phyloP scores from a whole-genome alignment of 2,329 filamentous ascomycete genomes.

The Tolypocladium amazonense region DNA sequence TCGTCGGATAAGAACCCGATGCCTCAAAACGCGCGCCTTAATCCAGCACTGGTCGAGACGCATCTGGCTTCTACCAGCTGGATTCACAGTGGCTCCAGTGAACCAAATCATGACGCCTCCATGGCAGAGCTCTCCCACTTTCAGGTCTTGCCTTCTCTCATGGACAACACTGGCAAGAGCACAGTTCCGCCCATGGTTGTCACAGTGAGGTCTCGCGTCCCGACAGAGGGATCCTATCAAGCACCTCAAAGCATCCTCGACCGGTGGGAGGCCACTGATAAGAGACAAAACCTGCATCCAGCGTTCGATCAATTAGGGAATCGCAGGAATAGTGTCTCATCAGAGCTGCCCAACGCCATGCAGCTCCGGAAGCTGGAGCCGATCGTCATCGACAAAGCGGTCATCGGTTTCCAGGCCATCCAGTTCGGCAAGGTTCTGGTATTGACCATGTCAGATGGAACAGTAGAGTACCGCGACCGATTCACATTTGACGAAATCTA shows the following conservation, averaged over 20 bases:
- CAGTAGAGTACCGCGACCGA: constrained; percentile 69
- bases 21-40: constrained; percentile 34
- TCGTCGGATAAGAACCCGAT: constrained; percentile 44
- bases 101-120: constrained; percentile 34
- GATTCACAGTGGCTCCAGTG: constrained; percentile 36
- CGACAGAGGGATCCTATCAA: constrained; percentile 45
- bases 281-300: constrained; percentile 55
- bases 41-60: constrained; percentile 41
- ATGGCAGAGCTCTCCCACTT: constrained; percentile 62
- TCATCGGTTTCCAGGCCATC: constrained; percentile 57
- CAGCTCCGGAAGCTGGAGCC: constrained; percentile 56
- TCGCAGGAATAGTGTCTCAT: constrained; percentile 43
- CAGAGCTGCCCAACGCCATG: constrained; percentile 20
- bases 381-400: constrained; percentile 57
- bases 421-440: constrained; percentile 64
- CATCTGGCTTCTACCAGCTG: constrained; percentile 48
- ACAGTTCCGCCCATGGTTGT: constrained; percentile 53
- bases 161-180: constrained; percentile 48
- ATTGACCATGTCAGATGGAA: constrained; percentile 69
- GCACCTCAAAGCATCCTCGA: constrained; percentile 65
- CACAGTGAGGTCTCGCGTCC: constrained; percentile 56
- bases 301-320: constrained; percentile 66
- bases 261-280: constrained; percentile 70
- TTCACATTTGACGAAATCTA: constrained; percentile 60
- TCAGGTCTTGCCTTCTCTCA: constrained; percentile 57